Conservation (phyloP, 2,329 filamentous ascomycete genomes). For the Plenodomus lindquistii region DNA sequence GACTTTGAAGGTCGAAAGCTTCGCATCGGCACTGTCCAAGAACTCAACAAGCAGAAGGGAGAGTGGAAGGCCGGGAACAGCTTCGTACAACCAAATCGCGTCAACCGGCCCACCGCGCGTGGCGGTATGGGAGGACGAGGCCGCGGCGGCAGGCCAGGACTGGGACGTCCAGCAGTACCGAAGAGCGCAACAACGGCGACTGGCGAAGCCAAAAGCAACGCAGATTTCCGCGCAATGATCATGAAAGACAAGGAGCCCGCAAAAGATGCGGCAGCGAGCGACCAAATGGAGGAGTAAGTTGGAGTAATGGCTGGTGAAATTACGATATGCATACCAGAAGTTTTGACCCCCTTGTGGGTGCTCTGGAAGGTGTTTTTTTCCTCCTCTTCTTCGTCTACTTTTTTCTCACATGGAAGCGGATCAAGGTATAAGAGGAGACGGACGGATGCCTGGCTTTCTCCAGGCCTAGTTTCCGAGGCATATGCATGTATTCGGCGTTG, state of each 20-base stretch:
- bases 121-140: slow-evolving; percentile 29
- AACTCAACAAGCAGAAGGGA: slow-evolving; percentile 47
- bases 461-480: not conserved
- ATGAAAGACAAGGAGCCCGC: slow-evolving; percentile 37
- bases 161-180: slow-evolving; percentile 34
- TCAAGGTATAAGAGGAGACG: not conserved
- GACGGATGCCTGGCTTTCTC: not conserved
- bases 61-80: slow-evolving; percentile 46
- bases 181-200: slow-evolving; percentile 14
- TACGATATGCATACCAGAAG: slow-evolving; percentile 17
- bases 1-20: slow-evolving; percentile 47
- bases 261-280: slow-evolving; percentile 20
- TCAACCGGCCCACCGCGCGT: slow-evolving; percentile 30
- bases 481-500: not conserved
- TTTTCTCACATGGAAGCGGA: not conserved
- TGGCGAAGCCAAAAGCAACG: slow-evolving; percentile 56
- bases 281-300: slow-evolving; percentile 30
- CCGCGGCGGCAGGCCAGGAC: slow-evolving; percentile 27
- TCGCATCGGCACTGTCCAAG: slow-evolving; percentile 55
- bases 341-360: not conserved
- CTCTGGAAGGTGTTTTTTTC: slow-evolving; percentile 14
- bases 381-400: too few species aligned
- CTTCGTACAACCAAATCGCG: slow-evolving; percentile 31
- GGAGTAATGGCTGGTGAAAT: slow-evolving; percentile 13
- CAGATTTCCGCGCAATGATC: slow-evolving; percentile 61